These are phyloP conservation scores for Gentiana straminea DNA, from an alignment of 257 asterid species.

Conservation along the genomic window DNA sequence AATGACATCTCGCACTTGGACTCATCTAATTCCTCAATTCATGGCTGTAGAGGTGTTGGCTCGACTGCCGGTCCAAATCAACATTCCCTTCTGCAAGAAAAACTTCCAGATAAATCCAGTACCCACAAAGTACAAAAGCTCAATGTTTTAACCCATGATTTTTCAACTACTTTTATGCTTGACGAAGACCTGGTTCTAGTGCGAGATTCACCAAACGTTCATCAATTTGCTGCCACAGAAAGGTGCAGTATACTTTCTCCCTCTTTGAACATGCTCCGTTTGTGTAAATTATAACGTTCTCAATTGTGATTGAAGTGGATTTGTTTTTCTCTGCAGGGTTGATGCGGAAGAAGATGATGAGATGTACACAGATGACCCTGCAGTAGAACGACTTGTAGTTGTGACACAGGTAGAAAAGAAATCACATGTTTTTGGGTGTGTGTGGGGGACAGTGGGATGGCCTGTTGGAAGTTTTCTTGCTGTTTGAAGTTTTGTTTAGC, in stretches of 20 bases:
- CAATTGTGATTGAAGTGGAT: background rate
- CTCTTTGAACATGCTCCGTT: background rate
- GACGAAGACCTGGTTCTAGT: slow-evolving; percentile 80
- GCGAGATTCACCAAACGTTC: slow-evolving; percentile 27
- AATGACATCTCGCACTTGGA: slow-evolving; percentile 17
- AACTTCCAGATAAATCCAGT: slow-evolving; percentile 14
- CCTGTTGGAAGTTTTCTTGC: no score
- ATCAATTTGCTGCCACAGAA: slow-evolving; percentile 23
- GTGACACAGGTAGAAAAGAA: slow-evolving; percentile 61
- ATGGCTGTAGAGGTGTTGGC: slow-evolving; percentile 11
- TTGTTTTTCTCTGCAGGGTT: slow-evolving; percentile 25
- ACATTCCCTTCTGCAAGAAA: slow-evolving; percentile 18
- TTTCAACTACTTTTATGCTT: slow-evolving; percentile 62
- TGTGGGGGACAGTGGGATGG: no score
- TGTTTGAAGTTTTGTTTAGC: no score
- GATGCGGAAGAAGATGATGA: slow-evolving; percentile 62
- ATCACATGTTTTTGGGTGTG: no score
- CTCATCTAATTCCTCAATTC: slow-evolving; percentile 14
- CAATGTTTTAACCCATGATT: slow-evolving; percentile 49
- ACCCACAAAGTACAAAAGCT: slow-evolving; percentile 22
- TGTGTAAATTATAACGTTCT: background rate
- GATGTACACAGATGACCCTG: slow-evolving; percentile 45
- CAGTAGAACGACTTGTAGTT: slow-evolving; percentile 70
- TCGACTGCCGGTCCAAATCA: slow-evolving; percentile 15
- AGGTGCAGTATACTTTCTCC: slow-evolving; percentile 33